Evolutionary conservation across 352 stramenopile genomes (phyloP), one percentile per base, ranked within the genome.

Genomic region (Phytopythium oedochilum): DNA sequence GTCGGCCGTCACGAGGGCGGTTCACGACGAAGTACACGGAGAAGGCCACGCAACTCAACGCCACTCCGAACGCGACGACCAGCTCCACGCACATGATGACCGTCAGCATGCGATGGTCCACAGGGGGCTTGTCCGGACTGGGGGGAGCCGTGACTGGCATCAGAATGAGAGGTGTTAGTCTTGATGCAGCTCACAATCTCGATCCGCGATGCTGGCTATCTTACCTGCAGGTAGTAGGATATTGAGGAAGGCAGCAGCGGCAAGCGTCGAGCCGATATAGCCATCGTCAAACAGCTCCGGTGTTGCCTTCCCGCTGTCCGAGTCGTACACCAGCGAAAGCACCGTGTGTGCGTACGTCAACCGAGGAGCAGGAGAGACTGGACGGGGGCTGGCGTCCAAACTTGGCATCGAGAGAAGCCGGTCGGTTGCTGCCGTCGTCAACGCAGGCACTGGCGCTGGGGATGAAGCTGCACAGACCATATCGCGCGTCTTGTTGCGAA

Each of bases 1-100:
- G 17, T n/a, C 56, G 51, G 28, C 31, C 63, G 23, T 85, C 71
- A 18, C 75, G 79, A 17, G 85, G 85, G 8, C 85, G 85, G 65
- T 92, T 94, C 5, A 72, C 84, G 29, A 94, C 83, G 63, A 94
- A 94, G 59, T 94, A 94, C 11, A 94, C 82, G 1, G 85, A 94
- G 57, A 94, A 90, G 29, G 93, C 67, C 34, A 94, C 83, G 51
- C 85, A 94, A 12, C 80, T 74, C 44, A 94, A 69, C 17, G 85
- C 85, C 12, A 94, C 85, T 34, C 63, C 78, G 42, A 94, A 89
- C 18, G 85, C 85, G 34, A 94, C 85, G 17, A 93, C 71, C 22
- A 94, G 64, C 47, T 94, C 85, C 38, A 94, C 71, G 55, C 77
- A 90, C 85, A 94, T 94, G 63, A 94, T 89, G 32, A 90, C 69